These are phyloP conservation scores for Haplosporangium sp. DNA, from an alignment of 371 early-diverging fungal genomes.

Conservation along the genomic window DNA sequence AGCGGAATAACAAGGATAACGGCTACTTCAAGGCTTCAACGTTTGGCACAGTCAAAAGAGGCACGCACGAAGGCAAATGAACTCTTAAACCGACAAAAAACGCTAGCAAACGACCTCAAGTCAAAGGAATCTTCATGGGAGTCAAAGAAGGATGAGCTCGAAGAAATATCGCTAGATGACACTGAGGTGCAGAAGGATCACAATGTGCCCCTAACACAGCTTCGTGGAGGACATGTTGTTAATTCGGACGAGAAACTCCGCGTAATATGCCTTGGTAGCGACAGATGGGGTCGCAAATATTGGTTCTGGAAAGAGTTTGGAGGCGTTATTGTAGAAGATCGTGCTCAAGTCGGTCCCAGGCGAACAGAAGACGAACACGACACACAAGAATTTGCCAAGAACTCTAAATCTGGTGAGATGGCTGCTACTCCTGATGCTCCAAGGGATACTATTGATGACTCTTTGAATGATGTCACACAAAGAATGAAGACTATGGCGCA, in stretches of 20 bases:
- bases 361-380: background rate
- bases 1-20: constrained; percentile 9
- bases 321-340: constrained; percentile 51
- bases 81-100: constrained; percentile 36
- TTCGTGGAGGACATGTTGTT: constrained; percentile 50
- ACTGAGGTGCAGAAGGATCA: constrained; percentile 46
- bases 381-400: background rate
- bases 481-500: constrained; percentile 49
- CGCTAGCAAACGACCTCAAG: constrained; percentile 38
- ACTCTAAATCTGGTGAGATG: background rate
- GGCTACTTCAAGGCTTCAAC: constrained; percentile 26
- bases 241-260: constrained; percentile 45
- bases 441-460: background rate
- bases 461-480: constrained; percentile 37
- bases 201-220: constrained; percentile 40
- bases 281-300: constrained; percentile 54
- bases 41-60: constrained; percentile 49
- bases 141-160: constrained; percentile 45
- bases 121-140: constrained; percentile 42
- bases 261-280: constrained; percentile 44
- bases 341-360: constrained; percentile 38
- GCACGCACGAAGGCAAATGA: constrained; percentile 37
- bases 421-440: background rate
- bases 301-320: constrained; percentile 57
- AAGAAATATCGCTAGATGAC: constrained; percentile 35